Evolutionary conservation across 2,329 filamentous ascomycete genomes (phyloP), one percentile per base, ranked within the genome.

Genomic region (Trichophyton equinum): DNA sequence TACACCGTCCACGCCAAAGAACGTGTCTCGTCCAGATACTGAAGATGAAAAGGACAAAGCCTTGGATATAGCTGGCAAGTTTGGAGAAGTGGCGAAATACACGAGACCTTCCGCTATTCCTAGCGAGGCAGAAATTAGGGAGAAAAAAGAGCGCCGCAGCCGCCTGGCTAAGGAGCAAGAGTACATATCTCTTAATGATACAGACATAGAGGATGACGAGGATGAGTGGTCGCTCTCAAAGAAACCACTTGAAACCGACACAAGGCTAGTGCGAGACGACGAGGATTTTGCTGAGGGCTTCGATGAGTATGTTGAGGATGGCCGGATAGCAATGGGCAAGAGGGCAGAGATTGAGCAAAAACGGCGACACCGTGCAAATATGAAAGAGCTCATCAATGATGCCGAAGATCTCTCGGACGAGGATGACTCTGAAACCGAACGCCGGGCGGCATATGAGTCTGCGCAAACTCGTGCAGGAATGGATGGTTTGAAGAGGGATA

Each of bases 231-330:
- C 70, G 13, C 74, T 82, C 1, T 70, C 80, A 1, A 75, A 78
- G 58, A 75, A 76, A 18, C 83, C 83, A 65, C 83, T 85, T 67
- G 84, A 87, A 65, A 81, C 83, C 38, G 82, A 91, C 63, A 88
- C 87, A 4, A 82, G 92, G 1, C 80, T 97, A 1, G 82, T 91
- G 4, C 82, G 81, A 47, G 91, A 96, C 38, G 92, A 97, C 67
- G 92, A 97, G 70, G 90, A 97, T 68, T 81, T 96, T 0, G 89
- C 88, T 42, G 94, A 97, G 75, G 91, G 91, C 0, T 97, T 95
- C 67, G 92, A 97, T 63, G 87, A 92, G 60, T 96, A 89, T 67
- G 89, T 94, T 7, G 88, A 94, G 46, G 89, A 96, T 69, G 90
- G 88, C 7, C 83, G 84, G 6, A 82, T 96, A 8, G 83, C 88